These are phyloP conservation scores for Fomitiporia mediterranea DNA, from an alignment of 1,284 basidiomycete species.

Conservation along the genomic window DNA sequence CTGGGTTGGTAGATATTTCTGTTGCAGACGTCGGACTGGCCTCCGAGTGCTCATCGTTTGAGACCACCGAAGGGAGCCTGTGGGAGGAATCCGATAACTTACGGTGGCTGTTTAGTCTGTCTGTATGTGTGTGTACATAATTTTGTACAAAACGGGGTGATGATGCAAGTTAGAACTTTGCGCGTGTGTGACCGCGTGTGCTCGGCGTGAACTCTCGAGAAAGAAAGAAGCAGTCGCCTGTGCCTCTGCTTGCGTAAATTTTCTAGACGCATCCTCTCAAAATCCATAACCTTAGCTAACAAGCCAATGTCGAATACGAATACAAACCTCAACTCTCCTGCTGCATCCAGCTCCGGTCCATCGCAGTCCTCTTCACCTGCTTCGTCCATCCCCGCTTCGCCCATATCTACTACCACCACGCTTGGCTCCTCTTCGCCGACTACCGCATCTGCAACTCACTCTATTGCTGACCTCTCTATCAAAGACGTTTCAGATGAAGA, in stretches of 20 bases:
- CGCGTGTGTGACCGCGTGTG: no score
- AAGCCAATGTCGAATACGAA: background rate
- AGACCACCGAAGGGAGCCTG: no score
- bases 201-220: no score
- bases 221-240: no score
- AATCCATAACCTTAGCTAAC: background rate
- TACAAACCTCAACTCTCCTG: background rate
- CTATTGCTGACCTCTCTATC: slow-evolving; percentile 38
- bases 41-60: no score
- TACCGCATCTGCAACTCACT: slow-evolving; percentile 41
- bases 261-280: background rate
- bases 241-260: background rate
- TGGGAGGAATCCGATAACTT: no score
- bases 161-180: no score
- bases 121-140: no score
- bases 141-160: no score
- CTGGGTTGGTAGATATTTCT: no score
- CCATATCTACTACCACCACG: slow-evolving; percentile 4
- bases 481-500: slow-evolving; percentile 66
- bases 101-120: no score
- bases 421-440: background rate
- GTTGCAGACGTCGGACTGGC: background rate
- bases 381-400: background rate
- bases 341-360: background rate
- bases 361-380: background rate